These are phyloP conservation scores for Verticillium longisporum DNA, from an alignment of 2,329 filamentous ascomycete genomes.

Conservation along the genomic window DNA sequence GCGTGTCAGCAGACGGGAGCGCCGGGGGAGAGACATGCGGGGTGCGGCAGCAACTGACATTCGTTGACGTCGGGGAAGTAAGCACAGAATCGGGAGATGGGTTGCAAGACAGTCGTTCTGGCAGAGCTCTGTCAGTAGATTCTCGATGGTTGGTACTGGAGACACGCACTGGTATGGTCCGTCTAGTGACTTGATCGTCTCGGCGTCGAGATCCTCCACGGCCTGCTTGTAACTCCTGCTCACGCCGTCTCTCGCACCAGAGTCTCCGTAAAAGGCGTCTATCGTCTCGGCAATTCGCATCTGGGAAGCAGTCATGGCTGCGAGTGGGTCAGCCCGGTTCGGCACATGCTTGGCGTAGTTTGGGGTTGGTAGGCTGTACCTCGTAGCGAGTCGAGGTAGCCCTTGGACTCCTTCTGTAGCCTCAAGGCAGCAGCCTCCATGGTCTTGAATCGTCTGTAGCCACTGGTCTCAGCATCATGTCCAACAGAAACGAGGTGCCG, in stretches of 20 bases:
- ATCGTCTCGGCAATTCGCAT: constrained; percentile 99
- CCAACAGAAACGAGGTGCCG: too few species aligned
- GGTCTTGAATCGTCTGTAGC: constrained; percentile 77
- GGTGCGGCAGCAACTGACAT: constrained; percentile 45
- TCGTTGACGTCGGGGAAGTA: constrained; percentile 99
- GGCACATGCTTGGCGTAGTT: constrained; percentile 7
- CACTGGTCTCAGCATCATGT: background rate
- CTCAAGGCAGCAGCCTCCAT: constrained; percentile 93
- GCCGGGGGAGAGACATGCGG: background rate
- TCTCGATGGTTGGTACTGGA: too few species aligned
- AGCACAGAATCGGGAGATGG: constrained; percentile 90
- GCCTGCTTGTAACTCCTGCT: constrained; percentile 97
- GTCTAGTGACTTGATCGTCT: constrained; percentile 97
- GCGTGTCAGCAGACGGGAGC: background rate
- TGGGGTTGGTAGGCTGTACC: constrained; percentile 36
- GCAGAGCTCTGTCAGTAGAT: constrained; percentile 12
- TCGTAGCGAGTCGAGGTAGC: constrained; percentile 92
- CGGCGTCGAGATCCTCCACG: constrained; percentile 93
- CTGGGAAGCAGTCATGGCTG: constrained; percentile 97
- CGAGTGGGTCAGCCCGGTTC: background rate
- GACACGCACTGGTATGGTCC: constrained; percentile 72
- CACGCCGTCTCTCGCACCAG: constrained; percentile 89
- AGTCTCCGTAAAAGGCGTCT: constrained; percentile 97
- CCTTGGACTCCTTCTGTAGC: constrained; percentile 95
- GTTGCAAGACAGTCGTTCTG: constrained; percentile 87